Evolutionary conservation across 495 filamentous ascomycete species (phyloP).

Genomic region (Penicillium pancosmium): DNA sequence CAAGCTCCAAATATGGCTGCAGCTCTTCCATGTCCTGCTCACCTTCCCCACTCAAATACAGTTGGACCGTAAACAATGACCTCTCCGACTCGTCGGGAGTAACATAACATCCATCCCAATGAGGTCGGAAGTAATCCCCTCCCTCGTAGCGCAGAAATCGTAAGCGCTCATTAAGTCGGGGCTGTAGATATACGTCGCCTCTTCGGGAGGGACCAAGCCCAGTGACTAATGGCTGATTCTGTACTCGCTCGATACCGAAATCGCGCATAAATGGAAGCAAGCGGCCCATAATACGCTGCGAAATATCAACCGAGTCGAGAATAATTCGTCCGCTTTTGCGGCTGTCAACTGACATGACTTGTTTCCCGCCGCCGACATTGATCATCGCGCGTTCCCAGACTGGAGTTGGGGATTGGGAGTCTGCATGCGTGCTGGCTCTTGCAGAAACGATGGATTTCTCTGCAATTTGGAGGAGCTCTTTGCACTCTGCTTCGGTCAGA

Average conservation of each 20-base stretch:
- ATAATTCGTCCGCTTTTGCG: constrained; percentile 78
- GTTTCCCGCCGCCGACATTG: constrained; percentile 64
- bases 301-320: constrained; percentile 65
- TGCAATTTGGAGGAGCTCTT: constrained; percentile 56
- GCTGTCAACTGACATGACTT: constrained; percentile 56
- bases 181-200: constrained; percentile 46
- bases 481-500: constrained; percentile 62
- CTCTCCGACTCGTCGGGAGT: constrained; percentile 59
- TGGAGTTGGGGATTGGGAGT: constrained; percentile 11
- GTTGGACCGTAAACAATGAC: constrained; percentile 76
- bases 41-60: constrained; percentile 75
- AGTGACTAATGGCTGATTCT: constrained; percentile 46
- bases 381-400: constrained; percentile 51
- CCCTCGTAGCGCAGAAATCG: constrained; percentile 77
- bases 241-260: constrained; percentile 35
- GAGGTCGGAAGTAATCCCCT: constrained; percentile 78
- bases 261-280: constrained; percentile 51
- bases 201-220: constrained; percentile 48
- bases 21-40: constrained; percentile 45
- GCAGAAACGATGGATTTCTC: constrained; percentile 42
- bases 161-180: constrained; percentile 72
- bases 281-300: constrained; percentile 63
- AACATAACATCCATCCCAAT: constrained; percentile 71
- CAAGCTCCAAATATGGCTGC: constrained; percentile 24
- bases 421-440: background rate